Percentiles rank a stretch among this genome's conserved stretches.
Evolutionary conservation across 2,329 filamentous ascomycete species (phyloP).

Genomic region (Neonectria faginata): DNA sequence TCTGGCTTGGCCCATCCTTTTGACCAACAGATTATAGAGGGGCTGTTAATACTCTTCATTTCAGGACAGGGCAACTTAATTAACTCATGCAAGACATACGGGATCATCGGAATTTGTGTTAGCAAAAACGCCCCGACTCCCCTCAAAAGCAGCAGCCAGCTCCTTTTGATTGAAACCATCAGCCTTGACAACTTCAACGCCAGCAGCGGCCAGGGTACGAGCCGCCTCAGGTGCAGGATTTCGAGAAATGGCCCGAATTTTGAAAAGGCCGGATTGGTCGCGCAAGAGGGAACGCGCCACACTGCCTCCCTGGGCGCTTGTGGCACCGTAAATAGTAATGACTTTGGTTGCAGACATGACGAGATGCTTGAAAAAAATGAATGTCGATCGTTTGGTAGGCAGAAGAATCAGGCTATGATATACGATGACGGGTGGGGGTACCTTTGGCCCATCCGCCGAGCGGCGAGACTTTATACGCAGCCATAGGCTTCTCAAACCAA

Average conservation of each 20-base stretch:
- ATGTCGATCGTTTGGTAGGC: neutral
- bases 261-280: neutral
- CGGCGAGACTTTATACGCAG: no score
- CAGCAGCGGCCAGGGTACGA: neutral
- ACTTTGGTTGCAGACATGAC: neutral
- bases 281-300: neutral
- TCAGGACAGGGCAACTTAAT: neutral
- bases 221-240: neutral
- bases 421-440: no score
- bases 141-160: neutral
- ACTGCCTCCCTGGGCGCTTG: neutral
- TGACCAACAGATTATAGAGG: neutral
- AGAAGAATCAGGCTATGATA: neutral
- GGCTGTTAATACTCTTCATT: neutral
- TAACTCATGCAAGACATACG: neutral
- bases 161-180: constrained; percentile 1
- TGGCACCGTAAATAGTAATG: neutral
- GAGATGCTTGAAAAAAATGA: no score
- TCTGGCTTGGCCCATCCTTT: neutral
- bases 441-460: no score
- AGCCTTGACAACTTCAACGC: neutral
- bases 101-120: constrained; percentile 12
- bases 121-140: constrained; percentile 8
- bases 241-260: neutral
- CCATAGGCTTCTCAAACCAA: no score